Evolutionary conservation across 352 stramenopile species (phyloP), one percentile per base, ranked within the genome.

Genomic region (Globisporangium polare): DNA sequence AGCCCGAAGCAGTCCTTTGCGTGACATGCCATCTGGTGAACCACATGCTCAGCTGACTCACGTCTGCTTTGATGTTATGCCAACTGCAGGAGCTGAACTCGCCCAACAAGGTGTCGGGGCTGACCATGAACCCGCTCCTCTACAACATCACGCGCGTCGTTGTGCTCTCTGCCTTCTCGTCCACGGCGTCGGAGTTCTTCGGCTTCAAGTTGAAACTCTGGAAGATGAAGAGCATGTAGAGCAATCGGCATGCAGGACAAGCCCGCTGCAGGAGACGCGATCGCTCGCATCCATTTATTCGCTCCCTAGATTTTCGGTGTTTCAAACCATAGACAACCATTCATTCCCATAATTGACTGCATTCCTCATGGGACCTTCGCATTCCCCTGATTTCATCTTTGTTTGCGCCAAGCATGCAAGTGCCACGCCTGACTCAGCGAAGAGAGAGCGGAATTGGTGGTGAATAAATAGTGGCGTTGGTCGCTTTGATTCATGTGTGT

Each of bases 141-240:
- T 94, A 95, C 77, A 96, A 96, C 67, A 72, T 96, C 59, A 97
- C 86, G 52, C 82, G 89, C 45, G 86, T 96, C 42, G 77, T 97
- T 47, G 83, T 97, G 57, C 74, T 97, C 52, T 96, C 87, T 26
- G 89, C 89, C 42, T 94, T 97, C 57, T 95, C 84, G 56, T 94
- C 87, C 45, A 89, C 88, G 3, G 84, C 91, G 47, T 95, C 84
- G 17, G 89, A 97, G 67, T 90, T 95, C 55, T 94, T 97, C 60
- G 89, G 89, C 66, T 97, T 97, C 68, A 97, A 95, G 68, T 77
- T 95, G 58, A 95, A 95, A 80, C 72, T 95, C 15, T 93, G 88
- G 77, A 96, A 97, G 69, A 81, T 97, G 60, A 94, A 94, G 68
- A 78, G 72, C 46, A 66, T 80, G 53, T 90, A 86, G 67, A 22